These are phyloP conservation scores for Aspergillus bertholletiae DNA, from an alignment of 495 filamentous ascomycete species.

Conservation along the genomic window DNA sequence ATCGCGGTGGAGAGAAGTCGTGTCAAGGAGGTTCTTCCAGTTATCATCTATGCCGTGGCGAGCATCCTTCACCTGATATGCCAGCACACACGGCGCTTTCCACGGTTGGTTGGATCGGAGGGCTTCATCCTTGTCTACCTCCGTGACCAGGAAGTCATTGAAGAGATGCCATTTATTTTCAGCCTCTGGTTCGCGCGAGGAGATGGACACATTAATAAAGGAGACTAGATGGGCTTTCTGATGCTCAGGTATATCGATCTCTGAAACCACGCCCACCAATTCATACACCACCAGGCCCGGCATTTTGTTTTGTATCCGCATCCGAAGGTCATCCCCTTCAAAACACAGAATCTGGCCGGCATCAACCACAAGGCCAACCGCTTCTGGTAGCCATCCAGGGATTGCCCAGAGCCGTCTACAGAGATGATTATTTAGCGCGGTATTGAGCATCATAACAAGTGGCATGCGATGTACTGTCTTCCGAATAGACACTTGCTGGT, in stretches of 20 bases:
- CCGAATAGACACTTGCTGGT: conserved; percentile 74
- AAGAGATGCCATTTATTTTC: conserved; percentile 85
- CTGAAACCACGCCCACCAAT: conserved; percentile 83
- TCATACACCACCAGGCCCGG: conserved; percentile 78
- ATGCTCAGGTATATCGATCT: conserved; percentile 77
- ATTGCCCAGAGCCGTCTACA: conserved; percentile 78
- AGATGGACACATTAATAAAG: conserved; percentile 81
- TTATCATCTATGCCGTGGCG: conserved; percentile 74
- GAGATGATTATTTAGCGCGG: conserved; percentile 66
- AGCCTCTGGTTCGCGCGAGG: conserved; percentile 48
- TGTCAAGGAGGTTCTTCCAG: conserved; percentile 83
- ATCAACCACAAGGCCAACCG: conserved; percentile 84
- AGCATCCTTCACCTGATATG: conserved; percentile 74
- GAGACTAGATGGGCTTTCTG: conserved; percentile 90
- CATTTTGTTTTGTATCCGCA: conserved; percentile 57
- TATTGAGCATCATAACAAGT: conserved; percentile 79
- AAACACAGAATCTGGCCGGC: conserved; percentile 82
- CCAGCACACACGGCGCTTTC: conserved; percentile 84
- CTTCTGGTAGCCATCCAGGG: conserved; percentile 85
- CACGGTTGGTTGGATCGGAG: conserved; percentile 81
- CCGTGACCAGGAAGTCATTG: conserved; percentile 91
- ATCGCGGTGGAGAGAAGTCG: conserved; percentile 75
- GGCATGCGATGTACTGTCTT: conserved; percentile 79
- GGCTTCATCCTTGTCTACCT: conserved; percentile 76
- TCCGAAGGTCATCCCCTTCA: conserved; percentile 74